A percentile compares a stretch with the other conserved stretches of the same genome.
Conservation (phyloP, 108 stramenopile genomes). For the Cyclotella sp. region DNA sequence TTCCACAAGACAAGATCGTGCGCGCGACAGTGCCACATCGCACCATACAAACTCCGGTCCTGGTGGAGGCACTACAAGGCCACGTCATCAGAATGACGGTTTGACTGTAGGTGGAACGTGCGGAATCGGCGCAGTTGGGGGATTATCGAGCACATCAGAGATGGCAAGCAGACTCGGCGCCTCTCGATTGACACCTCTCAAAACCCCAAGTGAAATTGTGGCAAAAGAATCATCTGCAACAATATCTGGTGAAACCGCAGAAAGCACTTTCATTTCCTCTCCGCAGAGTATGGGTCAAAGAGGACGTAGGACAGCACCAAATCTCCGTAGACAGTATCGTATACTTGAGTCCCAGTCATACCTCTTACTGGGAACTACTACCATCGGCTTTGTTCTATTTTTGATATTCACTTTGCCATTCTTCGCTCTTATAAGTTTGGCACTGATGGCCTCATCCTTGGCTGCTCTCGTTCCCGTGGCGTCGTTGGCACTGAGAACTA, state of each 20-base stretch:
- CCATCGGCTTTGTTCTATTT: constrained; percentile 43
- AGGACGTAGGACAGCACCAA: constrained; percentile 16
- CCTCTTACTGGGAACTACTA: constrained; percentile 32
- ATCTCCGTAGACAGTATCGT: constrained; percentile 37
- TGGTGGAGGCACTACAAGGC: not conserved
- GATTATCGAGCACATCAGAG: not conserved
- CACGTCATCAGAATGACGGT: not conserved
- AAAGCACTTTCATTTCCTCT: constrained; percentile 36
- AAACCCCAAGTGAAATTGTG: constrained; percentile 28
- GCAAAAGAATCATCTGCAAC: constrained; percentile 36
- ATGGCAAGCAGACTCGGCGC: not conserved
- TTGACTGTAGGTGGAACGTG: not conserved
- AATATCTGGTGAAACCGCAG: constrained; percentile 45
- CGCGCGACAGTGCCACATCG: not conserved
- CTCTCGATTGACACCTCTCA: constrained; percentile 29
- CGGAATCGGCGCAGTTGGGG: not conserved
- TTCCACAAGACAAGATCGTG: not conserved
- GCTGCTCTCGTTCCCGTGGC: constrained; percentile 47
- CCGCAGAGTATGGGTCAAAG: constrained; percentile 18
- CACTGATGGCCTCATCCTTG: constrained; percentile 32
- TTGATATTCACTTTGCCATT: constrained; percentile 47
- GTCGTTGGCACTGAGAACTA: constrained; percentile 22
- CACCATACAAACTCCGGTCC: not conserved
- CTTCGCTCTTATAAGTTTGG: constrained; percentile 37
- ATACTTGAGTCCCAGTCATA: constrained; percentile 36